Evolutionary conservation across 163 green algal species (phyloP), one percentile per base, ranked within the genome.

Genomic region (Chloromonas sp.): DNA sequence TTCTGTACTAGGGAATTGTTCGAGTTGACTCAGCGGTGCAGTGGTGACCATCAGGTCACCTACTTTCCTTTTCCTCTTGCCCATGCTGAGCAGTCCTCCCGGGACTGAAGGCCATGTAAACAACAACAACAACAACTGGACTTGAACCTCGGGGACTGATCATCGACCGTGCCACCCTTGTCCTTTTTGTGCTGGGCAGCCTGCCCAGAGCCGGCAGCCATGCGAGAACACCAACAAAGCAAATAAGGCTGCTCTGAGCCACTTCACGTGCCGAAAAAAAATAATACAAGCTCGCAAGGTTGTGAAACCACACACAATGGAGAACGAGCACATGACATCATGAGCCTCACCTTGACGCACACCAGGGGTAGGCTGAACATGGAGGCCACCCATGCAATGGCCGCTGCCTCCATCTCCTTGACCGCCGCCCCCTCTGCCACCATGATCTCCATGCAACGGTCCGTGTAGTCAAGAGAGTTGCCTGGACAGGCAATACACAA

Each of bases 321-420:
- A 36, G 36, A 36, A 82, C 3, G 57, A 61, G 58, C 2, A 5
- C 57, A 13, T 61, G 58, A 3, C 57, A 58, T 36, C 36, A 36
- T 36, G 36, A 36, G 36, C 36, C 60, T 60, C 15, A 91, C 85
- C 91, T 99, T 99, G 76, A 99, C 84, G 82, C 91, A 94, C 62
- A 99, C 90, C 36, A 99, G 87, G 13, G 97, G 96, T 3, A 90
- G 92, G n/a, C 82, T 15, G 83, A 93, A 96, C 1, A 98, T 85
- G 70, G 88, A 78, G 3, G 92, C 93, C 58, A 92, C 87, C 94
- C 94, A 98, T 0, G 94, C 93, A 71, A 98, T 93, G 15, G 92
- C 94, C 1, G 94, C 95, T 0, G 92, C 95, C 87, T 98, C 96
- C 96, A 98, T 98, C 88, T 98, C 96, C 89, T 99, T 99, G 11